These are phyloP conservation scores for Entrophospora sp. DNA, from an alignment of 192 early-diverging fungal species.

Conservation along the genomic window DNA sequence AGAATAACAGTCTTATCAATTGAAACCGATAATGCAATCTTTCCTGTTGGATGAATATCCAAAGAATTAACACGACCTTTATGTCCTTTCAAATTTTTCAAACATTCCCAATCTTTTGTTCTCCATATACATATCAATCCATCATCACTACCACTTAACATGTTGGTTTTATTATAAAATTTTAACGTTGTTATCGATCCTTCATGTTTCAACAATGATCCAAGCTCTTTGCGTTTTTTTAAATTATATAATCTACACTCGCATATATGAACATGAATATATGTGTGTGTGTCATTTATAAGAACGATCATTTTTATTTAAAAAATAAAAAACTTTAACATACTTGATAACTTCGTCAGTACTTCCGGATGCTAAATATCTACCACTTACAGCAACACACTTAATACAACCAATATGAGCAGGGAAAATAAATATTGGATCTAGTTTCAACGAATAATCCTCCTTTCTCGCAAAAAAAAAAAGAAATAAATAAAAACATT, in stretches of 20 bases:
- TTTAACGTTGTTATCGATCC: slow-evolving; percentile 83
- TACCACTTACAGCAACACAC: slow-evolving; percentile 62
- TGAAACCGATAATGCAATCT: slow-evolving; percentile 80
- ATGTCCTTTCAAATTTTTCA: slow-evolving; percentile 81
- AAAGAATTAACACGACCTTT: slow-evolving; percentile 67
- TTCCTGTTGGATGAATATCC: slow-evolving; percentile 92
- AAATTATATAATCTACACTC: slow-evolving; percentile 77
- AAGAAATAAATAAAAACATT: neutral
- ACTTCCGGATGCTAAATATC: slow-evolving; percentile 88
- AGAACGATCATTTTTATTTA: too few relatives aligned
- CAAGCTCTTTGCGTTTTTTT: slow-evolving; percentile 78
- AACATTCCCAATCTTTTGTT: slow-evolving; percentile 93
- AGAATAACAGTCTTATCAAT: slow-evolving; percentile 58
- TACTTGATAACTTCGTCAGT: slow-evolving; percentile 88
- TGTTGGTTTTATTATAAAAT: slow-evolving; percentile 74
- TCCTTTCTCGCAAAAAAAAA: neutral
- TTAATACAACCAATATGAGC: slow-evolving; percentile 95
- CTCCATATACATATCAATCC: slow-evolving; percentile 82
- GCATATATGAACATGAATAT: too few relatives aligned
- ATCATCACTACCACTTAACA: slow-evolving; percentile 87
- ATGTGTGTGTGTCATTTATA: too few relatives aligned
- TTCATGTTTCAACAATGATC: slow-evolving; percentile 83
- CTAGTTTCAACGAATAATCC: slow-evolving; percentile 37
- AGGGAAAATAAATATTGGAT: slow-evolving; percentile 87
- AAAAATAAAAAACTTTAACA: slow-evolving; percentile 2